phyloP scores from a whole-genome alignment of 139 green algal genomes.

The Penium margaritaceum region DNA sequence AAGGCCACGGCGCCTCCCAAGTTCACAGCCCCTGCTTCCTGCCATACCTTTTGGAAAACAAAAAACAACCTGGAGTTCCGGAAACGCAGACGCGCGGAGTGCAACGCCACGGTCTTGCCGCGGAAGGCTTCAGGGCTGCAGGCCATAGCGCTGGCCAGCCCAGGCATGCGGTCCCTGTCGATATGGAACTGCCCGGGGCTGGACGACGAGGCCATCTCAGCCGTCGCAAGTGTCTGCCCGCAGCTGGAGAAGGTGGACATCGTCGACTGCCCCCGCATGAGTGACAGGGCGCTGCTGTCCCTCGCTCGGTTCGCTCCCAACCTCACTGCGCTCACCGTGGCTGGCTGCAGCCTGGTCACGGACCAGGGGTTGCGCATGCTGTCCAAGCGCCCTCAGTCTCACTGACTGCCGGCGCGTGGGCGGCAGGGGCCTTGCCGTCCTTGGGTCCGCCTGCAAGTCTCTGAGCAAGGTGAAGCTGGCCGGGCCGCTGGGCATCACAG shows the following conservation, averaged over 20 bases:
- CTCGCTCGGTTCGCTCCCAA: neutral
- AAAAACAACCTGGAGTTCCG: no score
- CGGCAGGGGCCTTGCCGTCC: neutral
- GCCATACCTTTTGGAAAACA: no score
- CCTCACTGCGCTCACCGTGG: neutral
- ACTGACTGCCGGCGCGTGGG: neutral
- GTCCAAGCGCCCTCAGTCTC: neutral
- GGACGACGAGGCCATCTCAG: neutral
- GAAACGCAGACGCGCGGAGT: no score
- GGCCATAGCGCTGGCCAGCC: neutral
- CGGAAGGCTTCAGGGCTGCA: neutral
- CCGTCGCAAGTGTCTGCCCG: neutral
- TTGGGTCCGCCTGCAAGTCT: neutral
- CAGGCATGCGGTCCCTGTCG: neutral
- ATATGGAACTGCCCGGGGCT: neutral
- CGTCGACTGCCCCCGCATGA: neutral
- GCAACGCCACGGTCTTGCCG: neutral
- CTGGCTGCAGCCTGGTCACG: neutral
- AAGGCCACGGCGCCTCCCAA: no score
- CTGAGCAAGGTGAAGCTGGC: neutral
- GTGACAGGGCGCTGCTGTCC: neutral
- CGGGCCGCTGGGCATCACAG: neutral
- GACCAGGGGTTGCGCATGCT: neutral
- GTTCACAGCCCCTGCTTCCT: no score
- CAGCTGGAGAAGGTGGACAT: neutral